Evolutionary conservation across 2,329 filamentous ascomycete genomes (phyloP), one percentile per base, ranked within the genome.

Genomic region (Proliferodiscus dingleyae): DNA sequence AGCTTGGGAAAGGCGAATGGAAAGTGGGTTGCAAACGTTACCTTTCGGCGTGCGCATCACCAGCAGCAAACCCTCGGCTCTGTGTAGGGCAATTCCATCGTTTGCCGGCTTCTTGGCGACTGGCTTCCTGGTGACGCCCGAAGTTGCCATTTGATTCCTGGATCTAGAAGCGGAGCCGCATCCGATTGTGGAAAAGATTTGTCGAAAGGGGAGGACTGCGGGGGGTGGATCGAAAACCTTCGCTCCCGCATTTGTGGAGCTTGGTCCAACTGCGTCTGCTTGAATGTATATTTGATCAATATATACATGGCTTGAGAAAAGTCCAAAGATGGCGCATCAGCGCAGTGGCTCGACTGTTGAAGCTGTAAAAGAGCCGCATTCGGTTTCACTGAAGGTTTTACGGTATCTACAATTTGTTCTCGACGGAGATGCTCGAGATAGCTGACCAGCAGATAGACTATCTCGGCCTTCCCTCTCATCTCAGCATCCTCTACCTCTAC

Each of bases 391-490:
- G 43, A 91, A 90, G 71, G 87, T 87, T 40, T 71, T 87, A 29
- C 71, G 83, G 83, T 83, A 70, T 54, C 64, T 48, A 19, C 3
- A 30, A 3, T 28, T 16, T 15, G 34, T 11, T 38, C 38, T 22
- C 7, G 13, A n/a, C 18, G 5, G 19, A 26, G 15, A 10, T 7
- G 19, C 15, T 23, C 11, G 16, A 39, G 22, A 11, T 11, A 42
- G 23, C 45, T 49, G 48, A 53, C 41, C 36, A 10, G 5, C 24
- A 18, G 22, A 23, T 58, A 94, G 89, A 47, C 78, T 97, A 48
- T 95, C 90, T 1, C 83, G 87, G 11, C 89, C 87, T 1, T 85
- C 85, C 3, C 78, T 91, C 44, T 82, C 87, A 30, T 71, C 78
- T 8, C 87, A 89, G 60, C 78, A 85, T 55, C 77, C 84, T 3